Evolutionary conservation across 257 asterid species (phyloP).

Genomic region (Nicotiana benthamiana): DNA sequence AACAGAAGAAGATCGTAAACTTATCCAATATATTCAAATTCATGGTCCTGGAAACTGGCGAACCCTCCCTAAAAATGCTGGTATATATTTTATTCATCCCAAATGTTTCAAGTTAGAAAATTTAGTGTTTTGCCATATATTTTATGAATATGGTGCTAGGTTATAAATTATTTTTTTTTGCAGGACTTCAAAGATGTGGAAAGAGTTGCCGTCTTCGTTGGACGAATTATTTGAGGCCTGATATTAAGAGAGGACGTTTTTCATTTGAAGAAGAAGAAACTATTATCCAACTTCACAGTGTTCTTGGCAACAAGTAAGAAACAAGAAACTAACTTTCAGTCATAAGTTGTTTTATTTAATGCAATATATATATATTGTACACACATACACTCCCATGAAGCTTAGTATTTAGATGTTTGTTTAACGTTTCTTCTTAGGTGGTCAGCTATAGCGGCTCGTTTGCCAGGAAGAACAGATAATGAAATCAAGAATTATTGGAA

Average conservation of each 20-base stretch:
- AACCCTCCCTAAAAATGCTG: conserved; percentile 69
- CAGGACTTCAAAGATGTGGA: conserved; percentile 79
- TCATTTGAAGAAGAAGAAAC: conserved; percentile 84
- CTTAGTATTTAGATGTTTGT: background rate
- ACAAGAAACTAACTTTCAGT: too few species aligned
- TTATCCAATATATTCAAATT: conserved; percentile 38
- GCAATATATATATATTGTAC: too few species aligned
- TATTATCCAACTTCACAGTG: conserved; percentile 69
- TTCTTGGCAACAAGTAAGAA: conserved; percentile 81
- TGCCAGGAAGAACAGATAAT: conserved; percentile 81
- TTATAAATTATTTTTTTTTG: background rate
- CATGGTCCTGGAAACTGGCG: conserved; percentile 85
- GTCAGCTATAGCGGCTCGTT: conserved; percentile 78
- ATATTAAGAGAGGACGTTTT: conserved; percentile 78
- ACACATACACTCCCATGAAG: too few species aligned
- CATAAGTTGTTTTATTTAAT: too few species aligned
- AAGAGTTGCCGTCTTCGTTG: conserved; percentile 88
- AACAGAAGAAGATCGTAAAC: conserved; percentile 63
- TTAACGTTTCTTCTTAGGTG: conserved; percentile 31
- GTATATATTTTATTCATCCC: conserved; percentile 16
- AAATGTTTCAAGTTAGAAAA: background rate
- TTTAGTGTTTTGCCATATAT: background rate
- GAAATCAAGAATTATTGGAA: conserved; percentile 91
- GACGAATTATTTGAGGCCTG: conserved; percentile 77
- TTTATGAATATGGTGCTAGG: too few species aligned